A percentile compares a stretch with the other conserved stretches of the same genome.
These are phyloP conservation scores for Ustilago nuda DNA, from an alignment of 1,284 basidiomycete genomes.

Conservation along the genomic window DNA sequence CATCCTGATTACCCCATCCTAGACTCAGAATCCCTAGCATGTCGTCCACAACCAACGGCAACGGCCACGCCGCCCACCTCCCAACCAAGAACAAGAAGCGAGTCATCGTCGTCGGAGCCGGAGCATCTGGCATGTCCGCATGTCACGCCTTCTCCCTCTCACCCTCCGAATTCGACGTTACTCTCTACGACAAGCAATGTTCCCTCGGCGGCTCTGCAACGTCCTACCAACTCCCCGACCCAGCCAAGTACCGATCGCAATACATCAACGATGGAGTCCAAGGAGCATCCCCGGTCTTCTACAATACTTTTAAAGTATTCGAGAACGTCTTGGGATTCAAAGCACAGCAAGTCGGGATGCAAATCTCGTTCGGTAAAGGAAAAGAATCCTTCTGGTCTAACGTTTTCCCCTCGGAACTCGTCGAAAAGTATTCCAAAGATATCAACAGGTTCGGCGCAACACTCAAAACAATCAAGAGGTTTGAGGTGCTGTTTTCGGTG, in stretches of 20 bases:
- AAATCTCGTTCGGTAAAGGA: constrained; percentile 66
- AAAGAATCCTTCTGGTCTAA: constrained; percentile 61
- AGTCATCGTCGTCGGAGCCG: constrained; percentile 62
- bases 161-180: constrained; percentile 56
- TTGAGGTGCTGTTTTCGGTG: constrained; percentile 62
- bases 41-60: constrained; percentile 26
- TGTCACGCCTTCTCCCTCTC: constrained; percentile 58
- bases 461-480: constrained; percentile 62
- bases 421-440: constrained; percentile 56
- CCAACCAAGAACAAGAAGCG: constrained; percentile 47
- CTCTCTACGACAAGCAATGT: constrained; percentile 61
- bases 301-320: constrained; percentile 65
- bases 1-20: background rate
- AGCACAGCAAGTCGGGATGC: constrained; percentile 60
- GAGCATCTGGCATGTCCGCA: constrained; percentile 58
- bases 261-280: constrained; percentile 67
- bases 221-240: constrained; percentile 61
- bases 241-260: constrained; percentile 55
- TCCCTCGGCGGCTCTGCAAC: constrained; percentile 61
- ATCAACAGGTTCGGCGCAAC: constrained; percentile 63
- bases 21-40: constrained; percentile 2
- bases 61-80: background rate
- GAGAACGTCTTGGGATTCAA: constrained; percentile 59
- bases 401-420: constrained; percentile 62
- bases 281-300: constrained; percentile 60